These are phyloP conservation scores for Penicillium sp. DNA, from an alignment of 2,329 filamentous ascomycete species.

Conservation along the genomic window DNA sequence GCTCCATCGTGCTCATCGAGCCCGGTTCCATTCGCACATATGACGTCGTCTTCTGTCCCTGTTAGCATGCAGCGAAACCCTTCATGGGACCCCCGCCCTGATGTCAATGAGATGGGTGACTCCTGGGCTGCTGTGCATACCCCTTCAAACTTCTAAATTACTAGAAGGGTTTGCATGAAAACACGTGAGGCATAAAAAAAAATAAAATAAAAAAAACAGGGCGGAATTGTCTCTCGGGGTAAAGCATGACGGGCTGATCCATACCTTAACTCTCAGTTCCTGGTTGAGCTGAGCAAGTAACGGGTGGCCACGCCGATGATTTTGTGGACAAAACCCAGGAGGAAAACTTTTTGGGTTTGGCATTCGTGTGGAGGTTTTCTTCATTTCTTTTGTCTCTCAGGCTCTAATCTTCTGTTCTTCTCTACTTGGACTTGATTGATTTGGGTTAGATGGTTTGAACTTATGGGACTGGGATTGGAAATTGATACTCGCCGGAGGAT, in stretches of 20 bases:
- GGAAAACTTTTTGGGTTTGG: conserved; percentile 2
- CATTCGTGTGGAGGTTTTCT: background rate
- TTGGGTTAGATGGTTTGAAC: background rate
- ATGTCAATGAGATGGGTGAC: background rate
- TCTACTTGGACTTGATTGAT: background rate
- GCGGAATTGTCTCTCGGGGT: background rate
- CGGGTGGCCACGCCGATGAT: conserved; percentile 9
- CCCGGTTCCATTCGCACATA: conserved; percentile 6
- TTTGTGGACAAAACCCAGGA: conserved; percentile 9
- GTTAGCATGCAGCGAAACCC: conserved; percentile 13
- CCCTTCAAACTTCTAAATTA: background rate
- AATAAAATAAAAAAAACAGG: background rate
- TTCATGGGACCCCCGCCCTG: conserved; percentile 12
- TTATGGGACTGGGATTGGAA: background rate
- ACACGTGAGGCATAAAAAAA: conserved; percentile 1
- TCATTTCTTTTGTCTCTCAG: background rate
- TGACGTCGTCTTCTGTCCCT: conserved; percentile 1
- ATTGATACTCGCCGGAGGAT: background rate
- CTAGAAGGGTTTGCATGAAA: background rate
- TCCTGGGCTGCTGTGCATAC: background rate
- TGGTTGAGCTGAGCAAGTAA: background rate
- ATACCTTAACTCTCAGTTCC: background rate
- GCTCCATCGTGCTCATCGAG: conserved; percentile 2
- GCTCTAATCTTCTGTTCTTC: background rate
- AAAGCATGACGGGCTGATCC: conserved; percentile 5